Conservation (phyloP, 805 yeast species). For the Ogataea nakhonphanomensis region DNA sequence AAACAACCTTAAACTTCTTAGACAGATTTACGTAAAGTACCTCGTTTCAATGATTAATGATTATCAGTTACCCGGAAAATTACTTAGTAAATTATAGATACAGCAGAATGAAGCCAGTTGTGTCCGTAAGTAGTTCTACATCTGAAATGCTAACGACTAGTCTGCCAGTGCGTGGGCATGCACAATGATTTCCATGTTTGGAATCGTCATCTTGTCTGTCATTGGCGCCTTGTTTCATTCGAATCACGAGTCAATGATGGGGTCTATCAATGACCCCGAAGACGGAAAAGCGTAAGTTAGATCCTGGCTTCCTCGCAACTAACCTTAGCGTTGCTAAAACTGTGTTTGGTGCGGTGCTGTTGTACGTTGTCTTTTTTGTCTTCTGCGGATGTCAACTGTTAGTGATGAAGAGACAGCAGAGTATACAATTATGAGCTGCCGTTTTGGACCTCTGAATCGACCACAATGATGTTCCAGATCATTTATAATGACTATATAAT, state of each 20-base stretch:
- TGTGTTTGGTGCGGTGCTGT: conserved; percentile 82
- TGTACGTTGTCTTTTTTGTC: conserved; percentile 72
- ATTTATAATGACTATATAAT: background rate
- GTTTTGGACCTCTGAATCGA: background rate
- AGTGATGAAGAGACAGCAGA: conserved; percentile 57
- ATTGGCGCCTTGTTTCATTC: conserved; percentile 77
- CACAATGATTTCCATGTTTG: conserved; percentile 89
- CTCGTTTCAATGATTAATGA: background rate
- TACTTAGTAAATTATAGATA: conserved; percentile 1
- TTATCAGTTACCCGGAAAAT: conserved; percentile 9
- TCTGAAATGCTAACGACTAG: conserved; percentile 30
- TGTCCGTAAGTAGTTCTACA: conserved; percentile 26
- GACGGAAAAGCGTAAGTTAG: conserved; percentile 74
- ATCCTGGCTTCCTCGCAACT: conserved; percentile 1
- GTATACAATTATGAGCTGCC: conserved; percentile 49
- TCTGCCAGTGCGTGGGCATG: conserved; percentile 93
- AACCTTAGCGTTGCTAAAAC: conserved; percentile 73
- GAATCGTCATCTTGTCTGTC: conserved; percentile 79
- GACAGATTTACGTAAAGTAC: background rate
- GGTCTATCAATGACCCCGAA: conserved; percentile 84
- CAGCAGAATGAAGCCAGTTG: conserved; percentile 31
- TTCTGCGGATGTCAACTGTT: conserved; percentile 88
- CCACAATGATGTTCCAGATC: no score
- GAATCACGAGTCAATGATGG: conserved; percentile 89
- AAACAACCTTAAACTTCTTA: background rate